Base-by-base conservation (phyloP, 2,329 filamentous ascomycete species). In the Aureobasidium subglaciale region DNA sequence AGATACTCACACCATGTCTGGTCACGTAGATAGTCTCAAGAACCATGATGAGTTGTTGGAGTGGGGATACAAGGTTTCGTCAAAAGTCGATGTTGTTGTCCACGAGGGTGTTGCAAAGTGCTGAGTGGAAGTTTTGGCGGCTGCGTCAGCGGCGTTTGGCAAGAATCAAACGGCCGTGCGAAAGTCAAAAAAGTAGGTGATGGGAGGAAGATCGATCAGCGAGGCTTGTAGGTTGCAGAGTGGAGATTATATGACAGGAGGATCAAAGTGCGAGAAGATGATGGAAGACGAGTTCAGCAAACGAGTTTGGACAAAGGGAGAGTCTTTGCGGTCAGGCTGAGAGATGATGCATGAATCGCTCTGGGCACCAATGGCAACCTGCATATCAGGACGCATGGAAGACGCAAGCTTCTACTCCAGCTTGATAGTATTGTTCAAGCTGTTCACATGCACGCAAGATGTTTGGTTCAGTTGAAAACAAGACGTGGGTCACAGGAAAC, bases 1-100 rank as follows among this genome's bases (percentile, higher is more conserved):
- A 13, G 11, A 6, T 1, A 76, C 75, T 68, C 73, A 78, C 75
- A 27, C 74, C 76, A 63, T 78, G 76, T 48, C 76, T 67, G 24
- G 76, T 71, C 52, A 78, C 68, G 63, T 78, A 78, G 57, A 78
- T 74, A 11, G 68, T 68, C 63, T 78, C 74, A 57, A 78, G 61
- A 30, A 70, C 67, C 69, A 71, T 71, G 38, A 60, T 48, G 37
- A 15, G 25, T 20, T 24, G 40, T 41, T 27, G 24, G 37, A 20
- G 10, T 15, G 40, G 8, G 32, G 34, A 42, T 37, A 42, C 45
- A 50, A 42, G 56, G 22, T 27, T 45, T 37, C 18, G 24, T 13
- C 15, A n/a, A 22, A 29, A 15, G 38, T 25, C 22, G 50, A 16
- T 45, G 38, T 43, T 45, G 30, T 29, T 38, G 40, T 55, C 50